A percentile compares a stretch with the other conserved stretches of the same genome.
phyloP scores from a whole-genome alignment of 805 yeast species.

The Zygosaccharomyces kombuchaensis region DNA sequence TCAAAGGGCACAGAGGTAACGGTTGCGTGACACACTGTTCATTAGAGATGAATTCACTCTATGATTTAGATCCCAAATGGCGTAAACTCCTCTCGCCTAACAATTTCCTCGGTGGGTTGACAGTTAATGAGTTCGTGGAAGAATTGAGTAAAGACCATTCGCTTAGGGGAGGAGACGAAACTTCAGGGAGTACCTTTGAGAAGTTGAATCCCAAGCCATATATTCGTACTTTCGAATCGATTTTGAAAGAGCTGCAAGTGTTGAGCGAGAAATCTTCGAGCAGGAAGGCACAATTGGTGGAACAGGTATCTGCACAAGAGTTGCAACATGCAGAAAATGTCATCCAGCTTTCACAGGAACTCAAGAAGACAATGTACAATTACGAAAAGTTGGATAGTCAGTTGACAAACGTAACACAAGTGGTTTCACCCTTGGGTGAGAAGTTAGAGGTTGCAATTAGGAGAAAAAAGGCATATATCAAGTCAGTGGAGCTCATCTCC shows the following conservation, averaged over 20 bases:
- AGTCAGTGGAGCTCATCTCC: constrained; percentile 66
- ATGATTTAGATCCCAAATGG: constrained; percentile 62
- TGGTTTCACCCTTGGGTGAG: constrained; percentile 67
- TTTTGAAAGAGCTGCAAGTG: constrained; percentile 63
- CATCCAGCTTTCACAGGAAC: constrained; percentile 35
- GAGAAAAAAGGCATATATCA: constrained; percentile 67
- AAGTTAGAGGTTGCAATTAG: constrained; percentile 62
- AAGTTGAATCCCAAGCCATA: constrained; percentile 86
- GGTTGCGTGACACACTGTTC: not conserved
- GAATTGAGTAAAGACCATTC: constrained; percentile 64
- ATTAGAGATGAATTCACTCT: constrained; percentile 41
- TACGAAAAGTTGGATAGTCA: constrained; percentile 29
- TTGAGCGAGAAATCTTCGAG: constrained; percentile 53
- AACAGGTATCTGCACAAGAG: constrained; percentile 57
- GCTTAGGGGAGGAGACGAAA: constrained; percentile 12
- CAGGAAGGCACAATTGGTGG: constrained; percentile 48
- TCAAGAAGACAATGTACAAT: constrained; percentile 21
- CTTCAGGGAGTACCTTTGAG: constrained; percentile 15
- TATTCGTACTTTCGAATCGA: constrained; percentile 87
- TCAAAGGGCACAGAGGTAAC: not conserved
- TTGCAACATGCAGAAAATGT: constrained; percentile 65
- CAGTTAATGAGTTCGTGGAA: constrained; percentile 77
- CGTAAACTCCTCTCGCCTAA: constrained; percentile 52
- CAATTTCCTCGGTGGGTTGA: constrained; percentile 61
- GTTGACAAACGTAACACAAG: constrained; percentile 47